Base-by-base conservation (phyloP, 1,284 basidiomycete species). In the Fomitopsis betulina region DNA sequence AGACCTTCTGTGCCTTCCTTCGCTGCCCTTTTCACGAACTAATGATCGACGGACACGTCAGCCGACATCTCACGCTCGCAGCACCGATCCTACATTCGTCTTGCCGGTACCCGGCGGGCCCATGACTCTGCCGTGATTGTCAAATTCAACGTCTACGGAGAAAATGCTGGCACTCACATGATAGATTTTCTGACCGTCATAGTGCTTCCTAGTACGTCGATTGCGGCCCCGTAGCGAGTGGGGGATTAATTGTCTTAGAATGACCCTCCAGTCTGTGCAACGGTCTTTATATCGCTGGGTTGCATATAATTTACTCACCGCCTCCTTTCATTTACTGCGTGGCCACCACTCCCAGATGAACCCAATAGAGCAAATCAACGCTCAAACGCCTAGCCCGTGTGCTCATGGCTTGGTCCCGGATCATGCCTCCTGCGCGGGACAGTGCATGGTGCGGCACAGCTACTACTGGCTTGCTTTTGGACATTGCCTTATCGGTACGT, bases 31-130 rank as follows among this genome's bases (percentile, higher is more conserved):
- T 55, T 55, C 13, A 45, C 30, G 19, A 55, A 55, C 53, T 55
- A 27, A 25, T 23, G 5, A 17, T 23, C 27, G 8, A 8, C 27
- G 27, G 27, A 8, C 5, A 27, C 25, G 19, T 54, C 35, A 39
- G 33, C 19, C 12, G 12, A 13, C 17, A 17, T 23, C 30, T 17
- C 10, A n/a, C 25, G 19, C 9, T 13, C 4, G 21, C 10, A 39
- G 30, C 38, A 15, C 8, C 51, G 2, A 15, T 13, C 55, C 27
- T 23, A 58, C 56, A 12, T 7, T 32, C 37, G 57, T 58, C 23
- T 58, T 58, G 6, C 57, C 57, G 3, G 57, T 32, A 17, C 57
- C 57, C 10, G 57, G 25, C 19, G 47, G 45, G 5, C 57, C 57
- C 32, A 54, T 39, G 12, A 58, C 27, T 2, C 57, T 58, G 27